Conservation (phyloP, 805 yeast species). For the Komagataella mondaviorum region DNA sequence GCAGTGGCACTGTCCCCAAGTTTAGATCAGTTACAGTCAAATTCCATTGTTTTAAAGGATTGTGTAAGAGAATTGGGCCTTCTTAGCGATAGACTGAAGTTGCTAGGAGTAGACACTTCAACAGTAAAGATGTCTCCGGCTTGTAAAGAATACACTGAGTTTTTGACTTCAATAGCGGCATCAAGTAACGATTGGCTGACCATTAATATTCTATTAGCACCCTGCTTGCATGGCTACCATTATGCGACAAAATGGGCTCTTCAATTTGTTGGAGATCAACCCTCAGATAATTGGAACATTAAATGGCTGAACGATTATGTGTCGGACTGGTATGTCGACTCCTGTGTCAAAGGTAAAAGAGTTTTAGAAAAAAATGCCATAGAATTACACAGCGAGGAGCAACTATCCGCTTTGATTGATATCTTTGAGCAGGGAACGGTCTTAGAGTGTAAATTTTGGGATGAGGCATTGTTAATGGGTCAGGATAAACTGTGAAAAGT, state of each 20-base stretch:
- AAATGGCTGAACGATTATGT: slow-evolving; percentile 55
- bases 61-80: slow-evolving; percentile 36
- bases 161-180: slow-evolving; percentile 35
- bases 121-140: slow-evolving; percentile 39
- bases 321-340: slow-evolving; percentile 41
- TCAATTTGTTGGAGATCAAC: slow-evolving; percentile 11
- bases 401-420: slow-evolving; percentile 35
- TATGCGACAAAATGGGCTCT: slow-evolving; percentile 32
- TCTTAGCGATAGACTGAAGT: slow-evolving; percentile 14
- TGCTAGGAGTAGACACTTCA: slow-evolving; percentile 30
- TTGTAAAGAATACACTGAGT: slow-evolving; percentile 47
- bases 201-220: slow-evolving; percentile 55
- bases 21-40: slow-evolving; percentile 33
- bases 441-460: slow-evolving; percentile 61
- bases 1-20: slow-evolving; percentile 52
- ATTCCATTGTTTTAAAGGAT: slow-evolving; percentile 33
- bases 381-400: slow-evolving; percentile 21
- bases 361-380: slow-evolving; percentile 30
- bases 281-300: slow-evolving; percentile 11
- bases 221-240: slow-evolving; percentile 65
- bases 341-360: slow-evolving; percentile 34
- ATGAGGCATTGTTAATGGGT: neutral
- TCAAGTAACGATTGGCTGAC: slow-evolving; percentile 47
- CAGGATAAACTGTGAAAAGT: neutral
- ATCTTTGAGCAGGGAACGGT: slow-evolving; percentile 46